These are phyloP conservation scores for Moniliella sp. DNA, from an alignment of 1,284 basidiomycete species.

Conservation along the genomic window DNA sequence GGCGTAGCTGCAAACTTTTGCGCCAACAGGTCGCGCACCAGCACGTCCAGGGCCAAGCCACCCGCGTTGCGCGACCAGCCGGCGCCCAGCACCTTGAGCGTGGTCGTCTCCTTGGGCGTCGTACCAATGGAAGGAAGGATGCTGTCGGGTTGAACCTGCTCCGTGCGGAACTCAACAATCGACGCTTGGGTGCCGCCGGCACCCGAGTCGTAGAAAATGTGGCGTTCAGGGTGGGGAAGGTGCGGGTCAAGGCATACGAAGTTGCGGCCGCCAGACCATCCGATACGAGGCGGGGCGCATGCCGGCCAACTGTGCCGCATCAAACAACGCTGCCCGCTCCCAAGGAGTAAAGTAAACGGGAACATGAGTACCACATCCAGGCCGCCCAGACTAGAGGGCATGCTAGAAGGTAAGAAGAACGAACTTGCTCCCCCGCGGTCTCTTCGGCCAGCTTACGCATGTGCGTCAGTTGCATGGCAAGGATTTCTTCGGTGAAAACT, in stretches of 20 bases:
- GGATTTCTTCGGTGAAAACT: slow-evolving; percentile 65
- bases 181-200: slow-evolving; percentile 69
- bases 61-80: slow-evolving; percentile 60
- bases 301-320: slow-evolving; percentile 74
- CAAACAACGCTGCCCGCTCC: slow-evolving; percentile 56
- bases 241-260: slow-evolving; percentile 71
- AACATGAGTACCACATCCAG: slow-evolving; percentile 30
- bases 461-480: slow-evolving; percentile 82
- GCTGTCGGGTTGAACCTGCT: slow-evolving; percentile 16
- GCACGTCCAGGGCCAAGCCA: slow-evolving; percentile 62
- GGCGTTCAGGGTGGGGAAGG: slow-evolving; percentile 53
- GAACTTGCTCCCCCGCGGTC: slow-evolving; percentile 39
- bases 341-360: slow-evolving; percentile 38
- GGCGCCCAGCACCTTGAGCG: slow-evolving; percentile 53
- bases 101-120: slow-evolving; percentile 43
- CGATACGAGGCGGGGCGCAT: slow-evolving; percentile 65
- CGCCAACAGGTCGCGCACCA: slow-evolving; percentile 59
- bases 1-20: slow-evolving; percentile 52
- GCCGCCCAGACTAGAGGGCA: too few species aligned
- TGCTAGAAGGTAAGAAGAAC: slow-evolving; percentile 11
- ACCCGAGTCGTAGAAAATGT: slow-evolving; percentile 83
- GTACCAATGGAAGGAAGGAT: slow-evolving; percentile 39
- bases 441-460: slow-evolving; percentile 66
- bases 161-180: slow-evolving; percentile 48
- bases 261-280: slow-evolving; percentile 49